A percentile compares a stretch with the other conserved stretches of the same genome.
Conservation (phyloP, 2,329 filamentous ascomycete genomes). For the Bipolaris sorokiniana region DNA sequence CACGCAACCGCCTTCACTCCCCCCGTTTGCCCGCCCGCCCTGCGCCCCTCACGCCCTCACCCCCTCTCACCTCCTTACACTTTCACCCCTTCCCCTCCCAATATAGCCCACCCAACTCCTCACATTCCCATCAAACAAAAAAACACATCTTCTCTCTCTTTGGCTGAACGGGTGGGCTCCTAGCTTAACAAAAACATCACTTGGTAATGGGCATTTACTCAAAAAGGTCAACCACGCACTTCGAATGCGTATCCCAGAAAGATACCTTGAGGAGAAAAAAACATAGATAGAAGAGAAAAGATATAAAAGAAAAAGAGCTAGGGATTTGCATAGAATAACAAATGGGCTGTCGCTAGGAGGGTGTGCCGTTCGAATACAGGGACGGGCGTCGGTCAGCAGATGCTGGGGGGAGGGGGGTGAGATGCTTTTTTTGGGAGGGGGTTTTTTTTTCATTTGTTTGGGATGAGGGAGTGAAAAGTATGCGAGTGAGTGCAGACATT, state of each 20-base stretch:
- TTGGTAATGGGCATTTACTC: too few species aligned
- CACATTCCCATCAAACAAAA: too few species aligned
- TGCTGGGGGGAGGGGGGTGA: background rate
- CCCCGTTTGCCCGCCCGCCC: too few species aligned
- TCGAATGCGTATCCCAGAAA: background rate
- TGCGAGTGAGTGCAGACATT: background rate
- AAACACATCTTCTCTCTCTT: too few species aligned
- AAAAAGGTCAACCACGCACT: too few species aligned
- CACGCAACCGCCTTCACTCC: too few species aligned
- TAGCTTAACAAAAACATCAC: background rate
- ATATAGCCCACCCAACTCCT: too few species aligned
- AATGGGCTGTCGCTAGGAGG: slow-evolving; percentile 5
- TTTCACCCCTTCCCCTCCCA: too few species aligned
- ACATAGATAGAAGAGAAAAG: background rate
- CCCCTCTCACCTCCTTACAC: too few species aligned
- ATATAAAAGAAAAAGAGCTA: background rate
- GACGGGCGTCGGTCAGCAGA: slow-evolving; percentile 5
- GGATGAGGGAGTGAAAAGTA: background rate
- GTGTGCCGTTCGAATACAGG: slow-evolving; percentile 4
- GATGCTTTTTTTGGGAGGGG: background rate
- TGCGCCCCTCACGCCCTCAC: too few species aligned
- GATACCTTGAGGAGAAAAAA: background rate
- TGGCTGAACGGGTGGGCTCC: too few species aligned
- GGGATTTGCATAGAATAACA: background rate
- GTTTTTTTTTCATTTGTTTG: background rate